phyloP scores from a whole-genome alignment of 2,329 filamentous ascomycete genomes.

The Volutella citrinella region DNA sequence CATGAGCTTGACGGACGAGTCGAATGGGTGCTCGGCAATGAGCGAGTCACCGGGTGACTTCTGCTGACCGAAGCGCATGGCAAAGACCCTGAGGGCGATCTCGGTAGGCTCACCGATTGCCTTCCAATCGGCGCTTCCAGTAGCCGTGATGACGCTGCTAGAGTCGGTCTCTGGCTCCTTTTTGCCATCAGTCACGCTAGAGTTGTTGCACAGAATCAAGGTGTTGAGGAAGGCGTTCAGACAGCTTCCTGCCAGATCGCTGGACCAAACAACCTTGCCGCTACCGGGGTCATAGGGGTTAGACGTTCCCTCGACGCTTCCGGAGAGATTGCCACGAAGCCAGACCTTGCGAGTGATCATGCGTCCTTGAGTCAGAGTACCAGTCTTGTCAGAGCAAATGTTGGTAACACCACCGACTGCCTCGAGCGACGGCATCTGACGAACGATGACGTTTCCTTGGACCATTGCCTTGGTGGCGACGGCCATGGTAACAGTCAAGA shows the following conservation, averaged over 20 bases:
- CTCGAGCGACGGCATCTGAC: conserved; percentile 63
- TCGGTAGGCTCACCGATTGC: conserved; percentile 68
- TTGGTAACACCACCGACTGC: conserved; percentile 68
- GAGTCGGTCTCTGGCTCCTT: conserved; percentile 46
- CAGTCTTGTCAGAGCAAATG: conserved; percentile 70
- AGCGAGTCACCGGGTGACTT: conserved; percentile 45
- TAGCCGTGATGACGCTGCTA: conserved; percentile 44
- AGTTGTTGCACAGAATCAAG: conserved; percentile 61
- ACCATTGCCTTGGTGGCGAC: conserved; percentile 65
- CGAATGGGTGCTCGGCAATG: conserved; percentile 67
- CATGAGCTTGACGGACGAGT: conserved; percentile 73
- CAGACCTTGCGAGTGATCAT: conserved; percentile 65
- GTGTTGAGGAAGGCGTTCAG: conserved; percentile 51
- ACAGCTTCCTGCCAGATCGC: conserved; percentile 35
- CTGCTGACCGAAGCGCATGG: conserved; percentile 61
- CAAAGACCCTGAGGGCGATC: conserved; percentile 71
- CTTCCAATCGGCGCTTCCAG: conserved; percentile 47
- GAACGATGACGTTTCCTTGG: conserved; percentile 61
- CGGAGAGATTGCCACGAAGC: conserved; percentile 52
- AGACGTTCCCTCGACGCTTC: conserved; percentile 52
- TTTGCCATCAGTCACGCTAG: conserved; percentile 46
- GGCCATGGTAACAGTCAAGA: conserved; percentile 69
- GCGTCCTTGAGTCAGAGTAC: conserved; percentile 63
- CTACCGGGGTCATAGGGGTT: conserved; percentile 61
- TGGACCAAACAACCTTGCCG: conserved; percentile 47